phyloP scores from a whole-genome alignment of 768 basidiomycete genomes.

The Tulasnella sp. region DNA sequence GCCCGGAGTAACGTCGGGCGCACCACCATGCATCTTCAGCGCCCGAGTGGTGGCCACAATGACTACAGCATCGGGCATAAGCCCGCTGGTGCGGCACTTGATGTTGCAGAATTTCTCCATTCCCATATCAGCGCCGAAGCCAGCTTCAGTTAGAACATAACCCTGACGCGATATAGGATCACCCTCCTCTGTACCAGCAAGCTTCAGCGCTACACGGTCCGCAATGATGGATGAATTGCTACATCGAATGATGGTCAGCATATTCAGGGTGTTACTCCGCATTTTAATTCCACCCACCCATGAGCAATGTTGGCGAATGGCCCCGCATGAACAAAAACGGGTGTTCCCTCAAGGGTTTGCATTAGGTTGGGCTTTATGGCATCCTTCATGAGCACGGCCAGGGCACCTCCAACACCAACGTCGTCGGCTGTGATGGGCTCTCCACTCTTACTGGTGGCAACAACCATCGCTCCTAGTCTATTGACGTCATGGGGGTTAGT shows the following conservation, averaged over 20 bases:
- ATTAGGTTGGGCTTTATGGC: constrained; percentile 98
- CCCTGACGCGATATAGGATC: constrained; percentile 70
- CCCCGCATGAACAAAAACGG: constrained; percentile 97
- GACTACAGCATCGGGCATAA: constrained; percentile 85
- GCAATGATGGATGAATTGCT: constrained; percentile 95
- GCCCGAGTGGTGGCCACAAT: constrained; percentile 97
- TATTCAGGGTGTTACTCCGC: constrained; percentile 7
- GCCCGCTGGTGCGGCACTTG: constrained; percentile 88
- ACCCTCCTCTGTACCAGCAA: constrained; percentile 88
- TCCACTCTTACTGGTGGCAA: constrained; percentile 82
- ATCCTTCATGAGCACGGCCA: constrained; percentile 96
- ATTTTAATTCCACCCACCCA: constrained; percentile 25
- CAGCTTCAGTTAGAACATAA: constrained; percentile 95
- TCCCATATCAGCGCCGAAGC: constrained; percentile 98
- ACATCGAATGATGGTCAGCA: background rate
- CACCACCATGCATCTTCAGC: constrained; percentile 98
- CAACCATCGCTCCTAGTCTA: constrained; percentile 85
- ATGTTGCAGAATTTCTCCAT: constrained; percentile 99
- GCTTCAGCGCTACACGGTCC: constrained; percentile 92
- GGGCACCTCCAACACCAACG: constrained; percentile 85
- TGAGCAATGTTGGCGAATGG: constrained; percentile 99
- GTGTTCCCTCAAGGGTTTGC: constrained; percentile 96
- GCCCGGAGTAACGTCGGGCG: constrained; percentile 90
- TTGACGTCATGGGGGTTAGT: constrained; percentile 1
- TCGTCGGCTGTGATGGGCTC: constrained; percentile 93